Evolutionary conservation across 2,329 filamentous ascomycete species (phyloP).

Genomic region (Bipolaris cookei): DNA sequence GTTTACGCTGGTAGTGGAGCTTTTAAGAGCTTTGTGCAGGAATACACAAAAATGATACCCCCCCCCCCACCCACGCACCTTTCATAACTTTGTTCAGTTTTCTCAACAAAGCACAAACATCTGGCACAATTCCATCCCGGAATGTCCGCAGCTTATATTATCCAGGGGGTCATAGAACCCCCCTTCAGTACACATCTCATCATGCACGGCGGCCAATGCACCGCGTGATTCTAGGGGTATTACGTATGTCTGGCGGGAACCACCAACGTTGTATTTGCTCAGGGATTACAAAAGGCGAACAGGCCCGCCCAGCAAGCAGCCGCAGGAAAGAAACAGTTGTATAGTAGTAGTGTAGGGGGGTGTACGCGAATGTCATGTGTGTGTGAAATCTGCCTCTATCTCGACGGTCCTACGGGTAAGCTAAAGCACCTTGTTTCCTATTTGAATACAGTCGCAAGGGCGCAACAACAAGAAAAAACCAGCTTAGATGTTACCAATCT

Average conservation of each 20-base stretch:
- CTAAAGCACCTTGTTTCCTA: constrained; percentile 18
- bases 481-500: constrained; percentile 89
- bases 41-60: constrained; percentile 9
- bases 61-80: not conserved
- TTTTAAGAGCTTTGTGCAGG: not conserved
- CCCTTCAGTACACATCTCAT: not conserved
- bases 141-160: too few species aligned
- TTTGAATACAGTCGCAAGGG: constrained; percentile 39
- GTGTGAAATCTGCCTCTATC: constrained; percentile 19
- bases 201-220: not conserved
- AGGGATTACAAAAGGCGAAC: constrained; percentile 43
- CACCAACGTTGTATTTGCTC: constrained; percentile 40
- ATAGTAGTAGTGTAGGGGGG: constrained; percentile 35
- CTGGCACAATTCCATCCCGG: too few species aligned
- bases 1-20: not conserved
- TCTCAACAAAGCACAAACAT: too few species aligned
- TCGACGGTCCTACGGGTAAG: constrained; percentile 16
- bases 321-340: constrained; percentile 37
- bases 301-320: constrained; percentile 35
- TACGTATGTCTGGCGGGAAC: constrained; percentile 12
- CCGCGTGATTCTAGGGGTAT: constrained; percentile 1
- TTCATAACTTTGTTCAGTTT: too few species aligned
- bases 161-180: too few species aligned
- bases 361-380: constrained; percentile 19
- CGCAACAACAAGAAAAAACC: constrained; percentile 29